Evolutionary conservation across 1,284 basidiomycete genomes (phyloP).

Genomic region (Melampsora americana): DNA sequence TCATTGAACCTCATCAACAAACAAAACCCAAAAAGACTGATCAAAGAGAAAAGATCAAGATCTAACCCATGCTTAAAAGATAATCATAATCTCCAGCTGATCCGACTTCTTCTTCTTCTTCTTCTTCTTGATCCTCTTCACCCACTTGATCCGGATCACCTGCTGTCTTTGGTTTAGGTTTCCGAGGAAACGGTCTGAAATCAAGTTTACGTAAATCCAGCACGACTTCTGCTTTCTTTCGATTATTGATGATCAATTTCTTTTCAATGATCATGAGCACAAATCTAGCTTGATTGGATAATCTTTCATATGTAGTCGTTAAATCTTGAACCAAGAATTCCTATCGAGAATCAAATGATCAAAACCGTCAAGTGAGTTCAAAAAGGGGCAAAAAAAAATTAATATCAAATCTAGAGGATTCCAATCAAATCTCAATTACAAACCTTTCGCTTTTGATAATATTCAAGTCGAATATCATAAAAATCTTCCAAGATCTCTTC

Average conservation of each 20-base stretch:
- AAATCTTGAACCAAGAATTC: slow-evolving; percentile 82
- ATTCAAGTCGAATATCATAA: slow-evolving; percentile 81
- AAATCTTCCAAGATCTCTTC: slow-evolving; percentile 94
- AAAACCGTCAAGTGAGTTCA: neutral
- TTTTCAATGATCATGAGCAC: slow-evolving; percentile 91
- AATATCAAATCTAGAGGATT: no score
- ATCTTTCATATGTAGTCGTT: slow-evolving; percentile 73
- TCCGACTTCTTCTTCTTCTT: slow-evolving; percentile 57
- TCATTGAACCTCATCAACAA: slow-evolving; percentile 46
- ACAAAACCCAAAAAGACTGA: neutral
- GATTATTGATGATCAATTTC: slow-evolving; percentile 80
- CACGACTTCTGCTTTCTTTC: slow-evolving; percentile 84
- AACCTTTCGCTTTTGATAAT: slow-evolving; percentile 92
- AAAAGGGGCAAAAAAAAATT: no score
- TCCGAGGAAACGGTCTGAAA: slow-evolving; percentile 79
- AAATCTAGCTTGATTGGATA: slow-evolving; percentile 95
- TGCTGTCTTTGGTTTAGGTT: slow-evolving; percentile 65
- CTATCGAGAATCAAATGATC: slow-evolving; percentile 56
- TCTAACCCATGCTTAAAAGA: slow-evolving; percentile 75
- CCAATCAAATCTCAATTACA: no score
- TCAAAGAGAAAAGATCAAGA: neutral
- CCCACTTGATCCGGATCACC: slow-evolving; percentile 64
- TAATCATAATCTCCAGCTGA: slow-evolving; percentile 84
- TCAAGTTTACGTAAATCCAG: slow-evolving; percentile 75
- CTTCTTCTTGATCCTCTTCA: slow-evolving; percentile 64